Conservation (phyloP, 176 grass and related monocot genomes). For the Secale cereale region DNA sequence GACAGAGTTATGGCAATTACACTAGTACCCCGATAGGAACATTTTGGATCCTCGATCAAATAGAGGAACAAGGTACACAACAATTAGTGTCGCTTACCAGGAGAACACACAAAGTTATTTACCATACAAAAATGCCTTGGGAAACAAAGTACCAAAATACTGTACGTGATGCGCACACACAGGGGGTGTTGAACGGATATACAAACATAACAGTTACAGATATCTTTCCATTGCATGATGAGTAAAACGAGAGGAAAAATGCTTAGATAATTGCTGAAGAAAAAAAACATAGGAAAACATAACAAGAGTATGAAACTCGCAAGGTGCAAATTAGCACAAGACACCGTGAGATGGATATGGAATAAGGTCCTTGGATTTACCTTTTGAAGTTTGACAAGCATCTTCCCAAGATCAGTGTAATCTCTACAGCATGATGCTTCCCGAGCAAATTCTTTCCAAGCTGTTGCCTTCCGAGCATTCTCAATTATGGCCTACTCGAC, state of each 20-base stretch:
- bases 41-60: neutral
- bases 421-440: conserved; percentile 73
- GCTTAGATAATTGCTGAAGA: neutral
- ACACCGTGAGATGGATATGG: neutral
- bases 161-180: neutral
- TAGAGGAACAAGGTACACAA: neutral
- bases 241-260: neutral
- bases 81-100: neutral
- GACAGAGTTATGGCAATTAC: neutral
- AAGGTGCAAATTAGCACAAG: neutral
- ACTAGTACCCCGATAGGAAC: neutral
- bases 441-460: conserved; percentile 83
- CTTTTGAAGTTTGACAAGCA: conserved; percentile 89
- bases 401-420: conserved; percentile 88
- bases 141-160: conserved; percentile 6
- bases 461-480: conserved; percentile 58
- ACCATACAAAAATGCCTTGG: neutral
- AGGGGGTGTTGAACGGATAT: conserved; percentile 7
- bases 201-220: neutral
- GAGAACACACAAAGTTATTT: conserved; percentile 6
- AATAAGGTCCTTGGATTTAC: conserved; percentile 48
- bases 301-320: conserved; percentile 2
- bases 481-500: conserved; percentile 74
- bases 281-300: neutral
- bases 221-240: conserved; percentile 9